Percentiles rank a stretch among this genome's conserved stretches.
Evolutionary conservation across 1,139 yeast genomes (phyloP).

Genomic region (Yamadazyma oceani): DNA sequence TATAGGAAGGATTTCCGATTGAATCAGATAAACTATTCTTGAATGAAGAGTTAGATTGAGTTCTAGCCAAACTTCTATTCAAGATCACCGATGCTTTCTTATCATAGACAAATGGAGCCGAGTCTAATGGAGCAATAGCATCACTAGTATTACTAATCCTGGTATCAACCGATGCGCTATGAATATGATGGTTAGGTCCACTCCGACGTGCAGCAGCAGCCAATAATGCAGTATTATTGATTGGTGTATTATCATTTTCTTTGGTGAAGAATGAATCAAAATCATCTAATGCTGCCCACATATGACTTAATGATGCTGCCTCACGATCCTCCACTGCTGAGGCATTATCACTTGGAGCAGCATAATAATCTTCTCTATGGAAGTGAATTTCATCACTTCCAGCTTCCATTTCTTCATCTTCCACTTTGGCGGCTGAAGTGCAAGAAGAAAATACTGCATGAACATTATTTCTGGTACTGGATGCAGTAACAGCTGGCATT

Average conservation of each 20-base stretch:
- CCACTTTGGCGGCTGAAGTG: slow-evolving; percentile 28
- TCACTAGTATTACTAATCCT: slow-evolving; percentile 33
- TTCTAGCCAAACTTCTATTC: slow-evolving; percentile 71
- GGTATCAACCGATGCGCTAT: slow-evolving; percentile 55
- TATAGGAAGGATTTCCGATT: slow-evolving; percentile 28
- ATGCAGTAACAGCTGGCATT: slow-evolving; percentile 88
- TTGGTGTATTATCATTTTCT: slow-evolving; percentile 34
- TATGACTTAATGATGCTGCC: slow-evolving; percentile 82
- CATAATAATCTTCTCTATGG: slow-evolving; percentile 67
- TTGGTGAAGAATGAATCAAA: slow-evolving; percentile 89
- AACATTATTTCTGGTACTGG: slow-evolving; percentile 85
- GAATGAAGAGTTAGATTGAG: slow-evolving; percentile 75
- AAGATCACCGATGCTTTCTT: slow-evolving; percentile 75
- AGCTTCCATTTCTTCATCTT: slow-evolving; percentile 24
- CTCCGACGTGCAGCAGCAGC: slow-evolving; percentile 5
- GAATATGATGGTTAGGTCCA: slow-evolving; percentile 30
- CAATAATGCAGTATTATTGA: slow-evolving; percentile 5
- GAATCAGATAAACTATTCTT: slow-evolving; percentile 71
- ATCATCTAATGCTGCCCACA: slow-evolving; percentile 96
- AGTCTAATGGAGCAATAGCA: slow-evolving; percentile 54
- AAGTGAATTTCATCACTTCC: slow-evolving; percentile 34
- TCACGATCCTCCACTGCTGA: slow-evolving; percentile 59
- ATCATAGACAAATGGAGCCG: slow-evolving; percentile 78
- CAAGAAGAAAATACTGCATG: slow-evolving; percentile 95
- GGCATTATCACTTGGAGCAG: slow-evolving; percentile 34